phyloP scores from a whole-genome alignment of 176 grass and related monocot genomes.

The sorghum (Sorghum bicolor) region DNA sequence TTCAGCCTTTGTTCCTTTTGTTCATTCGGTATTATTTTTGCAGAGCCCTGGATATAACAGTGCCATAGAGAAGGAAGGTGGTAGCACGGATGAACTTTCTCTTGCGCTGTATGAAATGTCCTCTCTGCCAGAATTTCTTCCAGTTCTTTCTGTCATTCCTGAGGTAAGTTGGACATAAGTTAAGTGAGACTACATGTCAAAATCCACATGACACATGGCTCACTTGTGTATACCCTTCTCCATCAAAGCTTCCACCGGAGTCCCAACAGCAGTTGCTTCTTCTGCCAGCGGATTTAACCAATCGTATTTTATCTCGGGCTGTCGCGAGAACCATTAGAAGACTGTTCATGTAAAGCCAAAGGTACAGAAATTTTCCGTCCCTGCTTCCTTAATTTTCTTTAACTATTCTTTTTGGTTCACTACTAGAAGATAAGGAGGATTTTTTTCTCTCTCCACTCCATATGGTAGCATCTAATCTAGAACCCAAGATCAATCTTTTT shows the following conservation, averaged over 20 bases:
- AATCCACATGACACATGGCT: constrained; percentile 8
- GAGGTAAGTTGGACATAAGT: constrained; percentile 53
- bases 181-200: neutral
- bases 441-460: neutral
- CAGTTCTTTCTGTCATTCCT: constrained; percentile 66
- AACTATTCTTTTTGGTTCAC: neutral
- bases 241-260: constrained; percentile 62
- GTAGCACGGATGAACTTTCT: constrained; percentile 52
- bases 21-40: constrained; percentile 27
- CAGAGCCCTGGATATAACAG: constrained; percentile 48
- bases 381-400: neutral
- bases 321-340: constrained; percentile 81
- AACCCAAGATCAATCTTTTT: neutral
- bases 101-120: constrained; percentile 73
- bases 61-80: constrained; percentile 38
- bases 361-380: neutral
- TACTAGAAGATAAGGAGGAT: neutral
- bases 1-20: neutral
- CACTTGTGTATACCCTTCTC: constrained; percentile 18
- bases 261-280: constrained; percentile 73
- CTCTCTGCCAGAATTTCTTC: constrained; percentile 55
- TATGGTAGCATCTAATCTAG: neutral
- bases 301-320: constrained; percentile 63
- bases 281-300: constrained; percentile 73
- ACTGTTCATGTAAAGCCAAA: constrained; percentile 51